These are phyloP conservation scores for Aspergillus nomiae DNA, from an alignment of 2,329 filamentous ascomycete genomes.

Conservation along the genomic window DNA sequence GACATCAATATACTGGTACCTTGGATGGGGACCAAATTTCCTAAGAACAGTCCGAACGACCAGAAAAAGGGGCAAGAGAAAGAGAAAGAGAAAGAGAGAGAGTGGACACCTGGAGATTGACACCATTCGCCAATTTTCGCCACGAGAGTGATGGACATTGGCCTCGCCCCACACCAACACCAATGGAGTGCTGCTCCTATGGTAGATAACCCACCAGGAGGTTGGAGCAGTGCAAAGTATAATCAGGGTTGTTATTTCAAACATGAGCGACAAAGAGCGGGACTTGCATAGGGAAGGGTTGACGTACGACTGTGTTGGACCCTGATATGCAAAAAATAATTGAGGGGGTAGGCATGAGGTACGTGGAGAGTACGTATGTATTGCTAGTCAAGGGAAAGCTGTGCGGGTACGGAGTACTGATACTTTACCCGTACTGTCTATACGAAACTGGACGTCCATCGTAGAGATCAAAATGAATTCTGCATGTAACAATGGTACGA, in stretches of 20 bases:
- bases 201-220: conserved; percentile 4
- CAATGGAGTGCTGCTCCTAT: conserved; percentile 5
- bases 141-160: conserved; percentile 20
- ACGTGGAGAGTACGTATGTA: background rate
- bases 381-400: background rate
- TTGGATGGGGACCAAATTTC: background rate
- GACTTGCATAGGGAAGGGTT: background rate
- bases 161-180: conserved; percentile 16
- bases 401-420: background rate
- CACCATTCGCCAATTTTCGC: conserved; percentile 15
- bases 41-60: conserved; percentile 9
- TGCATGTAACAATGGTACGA: background rate
- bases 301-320: background rate
- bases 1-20: background rate
- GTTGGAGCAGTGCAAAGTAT: conserved; percentile 7
- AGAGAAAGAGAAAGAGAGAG: conserved; percentile 5
- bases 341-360: background rate
- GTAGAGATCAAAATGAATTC: background rate
- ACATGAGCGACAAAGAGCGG: background rate
- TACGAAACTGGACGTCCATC: background rate
- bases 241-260: conserved; percentile 1
- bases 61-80: conserved; percentile 21
- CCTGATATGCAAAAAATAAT: background rate
- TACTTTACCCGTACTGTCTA: background rate
- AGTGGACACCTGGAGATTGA: conserved; percentile 20